Evolutionary conservation across 2,329 filamentous ascomycete species (phyloP).

Genomic region (Fusarium musae): DNA sequence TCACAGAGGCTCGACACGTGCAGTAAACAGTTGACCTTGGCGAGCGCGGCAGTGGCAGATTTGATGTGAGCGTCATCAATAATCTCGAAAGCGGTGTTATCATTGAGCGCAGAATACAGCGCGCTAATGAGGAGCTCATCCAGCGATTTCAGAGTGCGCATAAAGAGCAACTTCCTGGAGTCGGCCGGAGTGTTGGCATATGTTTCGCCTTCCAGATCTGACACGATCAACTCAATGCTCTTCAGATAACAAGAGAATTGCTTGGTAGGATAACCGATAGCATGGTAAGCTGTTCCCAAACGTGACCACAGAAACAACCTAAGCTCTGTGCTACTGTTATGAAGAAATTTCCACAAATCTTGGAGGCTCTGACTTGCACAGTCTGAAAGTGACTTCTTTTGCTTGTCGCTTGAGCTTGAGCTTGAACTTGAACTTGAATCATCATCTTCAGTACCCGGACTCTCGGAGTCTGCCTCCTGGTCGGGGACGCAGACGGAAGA

Average conservation of each 20-base stretch:
- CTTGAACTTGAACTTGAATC: conserved; percentile 22
- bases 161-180: conserved; percentile 74
- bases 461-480: conserved; percentile 15
- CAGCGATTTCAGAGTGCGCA: conserved; percentile 81
- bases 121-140: conserved; percentile 80
- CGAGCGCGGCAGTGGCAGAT: conserved; percentile 76
- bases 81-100: conserved; percentile 80
- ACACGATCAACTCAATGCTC: conserved; percentile 84
- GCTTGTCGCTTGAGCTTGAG: conserved; percentile 13
- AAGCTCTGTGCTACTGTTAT: conserved; percentile 82
- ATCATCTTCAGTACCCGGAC: conserved; percentile 30
- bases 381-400: conserved; percentile 58
- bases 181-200: conserved; percentile 68
- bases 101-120: conserved; percentile 74
- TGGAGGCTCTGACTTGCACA: conserved; percentile 68
- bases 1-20: conserved; percentile 85
- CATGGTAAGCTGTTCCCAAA: conserved; percentile 87
- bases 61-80: conserved; percentile 83
- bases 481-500: conserved; percentile 60
- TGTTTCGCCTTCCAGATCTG: conserved; percentile 70
- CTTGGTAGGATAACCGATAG: conserved; percentile 87
- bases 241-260: conserved; percentile 87
- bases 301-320: conserved; percentile 90
- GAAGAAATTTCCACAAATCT: conserved; percentile 87
- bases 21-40: conserved; percentile 77